Conservation (phyloP, 768 basidiomycete genomes). For the Gymnopilus junonius region DNA sequence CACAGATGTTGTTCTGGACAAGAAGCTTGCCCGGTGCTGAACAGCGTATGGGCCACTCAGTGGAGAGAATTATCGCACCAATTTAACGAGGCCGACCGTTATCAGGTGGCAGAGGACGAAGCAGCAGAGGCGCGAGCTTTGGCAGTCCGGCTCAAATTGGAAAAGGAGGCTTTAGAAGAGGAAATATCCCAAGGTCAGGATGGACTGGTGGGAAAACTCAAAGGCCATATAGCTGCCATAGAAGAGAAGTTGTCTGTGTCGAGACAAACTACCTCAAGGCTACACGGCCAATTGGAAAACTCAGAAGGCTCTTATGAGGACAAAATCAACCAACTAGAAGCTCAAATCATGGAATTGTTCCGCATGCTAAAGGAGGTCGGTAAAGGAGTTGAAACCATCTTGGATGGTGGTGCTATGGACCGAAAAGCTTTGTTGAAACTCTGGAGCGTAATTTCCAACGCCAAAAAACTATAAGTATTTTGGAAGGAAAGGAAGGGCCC, state of each 20-base stretch:
- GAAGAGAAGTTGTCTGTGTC: conserved; percentile 83
- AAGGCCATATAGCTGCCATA: conserved; percentile 64
- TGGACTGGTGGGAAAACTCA: conserved; percentile 84
- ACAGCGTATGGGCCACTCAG: conserved; percentile 85
- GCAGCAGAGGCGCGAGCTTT: conserved; percentile 68
- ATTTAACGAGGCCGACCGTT: conserved; percentile 88
- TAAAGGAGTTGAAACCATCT: conserved; percentile 73
- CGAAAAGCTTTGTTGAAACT: conserved; percentile 74
- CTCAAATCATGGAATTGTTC: conserved; percentile 93
- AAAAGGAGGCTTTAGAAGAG: conserved; percentile 83
- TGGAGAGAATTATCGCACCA: conserved; percentile 86
- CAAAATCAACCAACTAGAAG: conserved; percentile 84
- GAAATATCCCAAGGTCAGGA: conserved; percentile 82
- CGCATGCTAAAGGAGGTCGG: conserved; percentile 90
- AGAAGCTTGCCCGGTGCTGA: conserved; percentile 86
- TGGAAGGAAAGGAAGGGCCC: conserved; percentile 69
- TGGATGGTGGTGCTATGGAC: conserved; percentile 75
- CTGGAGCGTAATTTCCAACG: conserved; percentile 85
- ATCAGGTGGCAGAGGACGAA: conserved; percentile 80
- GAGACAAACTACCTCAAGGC: conserved; percentile 73
- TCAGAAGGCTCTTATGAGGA: conserved; percentile 86
- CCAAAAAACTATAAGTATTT: conserved; percentile 79
- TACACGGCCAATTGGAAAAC: conserved; percentile 79
- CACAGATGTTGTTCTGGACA: conserved; percentile 90
- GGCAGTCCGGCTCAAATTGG: conserved; percentile 68